Conservation (phyloP, 2,329 filamentous ascomycete species). For the Zasmidium citrigriseum region DNA sequence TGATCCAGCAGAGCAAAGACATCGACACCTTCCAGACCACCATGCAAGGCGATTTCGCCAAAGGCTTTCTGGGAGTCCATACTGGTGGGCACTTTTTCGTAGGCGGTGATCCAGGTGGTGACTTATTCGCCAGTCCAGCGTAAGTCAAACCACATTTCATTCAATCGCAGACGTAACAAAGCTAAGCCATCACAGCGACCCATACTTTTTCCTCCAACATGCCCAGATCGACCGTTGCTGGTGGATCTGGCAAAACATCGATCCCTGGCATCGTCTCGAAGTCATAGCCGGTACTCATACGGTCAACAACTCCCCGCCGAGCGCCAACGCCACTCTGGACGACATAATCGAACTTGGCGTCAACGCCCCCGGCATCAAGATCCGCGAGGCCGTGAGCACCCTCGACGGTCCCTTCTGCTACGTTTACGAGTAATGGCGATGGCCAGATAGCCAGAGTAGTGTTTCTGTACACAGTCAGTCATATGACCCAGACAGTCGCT, state of each 20-base stretch:
- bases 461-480: no score
- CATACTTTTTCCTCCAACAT: constrained; percentile 53
- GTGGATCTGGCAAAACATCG: constrained; percentile 53
- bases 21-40: constrained; percentile 19
- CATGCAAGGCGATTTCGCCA: constrained; percentile 19
- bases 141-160: constrained; percentile 36
- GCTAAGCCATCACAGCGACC: not conserved
- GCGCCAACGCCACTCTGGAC: constrained; percentile 19
- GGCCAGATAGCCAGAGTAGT: not conserved
- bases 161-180: not conserved
- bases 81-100: constrained; percentile 50
- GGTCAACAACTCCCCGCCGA: constrained; percentile 15
- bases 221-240: constrained; percentile 46
- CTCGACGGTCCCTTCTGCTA: constrained; percentile 22
- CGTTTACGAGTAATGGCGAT: constrained; percentile 14
- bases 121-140: constrained; percentile 45
- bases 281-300: constrained; percentile 18
- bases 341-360: constrained; percentile 21
- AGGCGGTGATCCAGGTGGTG: constrained; percentile 42
- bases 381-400: constrained; percentile 21
- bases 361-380: constrained; percentile 13
- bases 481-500: not conserved
- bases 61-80: constrained; percentile 33
- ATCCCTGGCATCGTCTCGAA: constrained; percentile 22
- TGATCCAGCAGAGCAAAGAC: constrained; percentile 12